A percentile compares a stretch with the other conserved stretches of the same genome.
Evolutionary conservation across 1,284 basidiomycete genomes (phyloP).

Genomic region (Boletus sp.): DNA sequence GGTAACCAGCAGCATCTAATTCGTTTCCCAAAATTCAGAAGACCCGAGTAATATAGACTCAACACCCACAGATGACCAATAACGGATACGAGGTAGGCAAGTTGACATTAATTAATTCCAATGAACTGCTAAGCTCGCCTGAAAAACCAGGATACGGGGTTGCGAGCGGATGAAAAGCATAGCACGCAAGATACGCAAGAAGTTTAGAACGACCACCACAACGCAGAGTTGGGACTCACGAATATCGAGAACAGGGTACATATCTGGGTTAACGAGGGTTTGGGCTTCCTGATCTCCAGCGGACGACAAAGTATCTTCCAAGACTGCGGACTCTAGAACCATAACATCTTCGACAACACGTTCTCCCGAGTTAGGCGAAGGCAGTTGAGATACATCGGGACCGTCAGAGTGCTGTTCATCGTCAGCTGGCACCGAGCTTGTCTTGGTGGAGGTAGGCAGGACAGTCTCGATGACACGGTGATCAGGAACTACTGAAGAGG

Average conservation of each 20-base stretch:
- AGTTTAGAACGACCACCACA: not conserved
- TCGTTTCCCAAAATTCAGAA: constrained; percentile 1
- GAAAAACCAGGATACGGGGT: constrained; percentile 24
- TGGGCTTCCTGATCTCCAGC: constrained; percentile 2
- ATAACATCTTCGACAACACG: constrained; percentile 47
- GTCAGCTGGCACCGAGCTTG: constrained; percentile 38
- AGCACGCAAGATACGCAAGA: constrained; percentile 25
- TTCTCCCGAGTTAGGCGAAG: constrained; percentile 40
- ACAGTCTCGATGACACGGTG: constrained; percentile 59
- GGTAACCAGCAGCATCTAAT: constrained; percentile 33
- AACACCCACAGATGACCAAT: constrained; percentile 30
- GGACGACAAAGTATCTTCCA: constrained; percentile 44
- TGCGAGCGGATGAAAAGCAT: constrained; percentile 29
- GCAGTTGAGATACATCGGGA: constrained; percentile 22
- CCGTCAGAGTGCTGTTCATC: constrained; percentile 20
- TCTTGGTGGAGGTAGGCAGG: constrained; percentile 48
- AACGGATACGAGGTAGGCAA: constrained; percentile 25
- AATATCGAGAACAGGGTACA: constrained; percentile 26
- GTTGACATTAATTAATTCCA: constrained; percentile 17
- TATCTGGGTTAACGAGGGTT: not conserved
- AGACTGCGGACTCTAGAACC: constrained; percentile 22
- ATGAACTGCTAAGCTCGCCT: constrained; percentile 11
- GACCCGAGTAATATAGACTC: not conserved
- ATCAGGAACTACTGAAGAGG: constrained; percentile 55
- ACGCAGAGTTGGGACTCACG: constrained; percentile 21